A percentile compares a stretch with the other conserved stretches of the same genome.
Evolutionary conservation across 805 yeast genomes (phyloP).

Genomic region (Lachancea lanzarotensis): DNA sequence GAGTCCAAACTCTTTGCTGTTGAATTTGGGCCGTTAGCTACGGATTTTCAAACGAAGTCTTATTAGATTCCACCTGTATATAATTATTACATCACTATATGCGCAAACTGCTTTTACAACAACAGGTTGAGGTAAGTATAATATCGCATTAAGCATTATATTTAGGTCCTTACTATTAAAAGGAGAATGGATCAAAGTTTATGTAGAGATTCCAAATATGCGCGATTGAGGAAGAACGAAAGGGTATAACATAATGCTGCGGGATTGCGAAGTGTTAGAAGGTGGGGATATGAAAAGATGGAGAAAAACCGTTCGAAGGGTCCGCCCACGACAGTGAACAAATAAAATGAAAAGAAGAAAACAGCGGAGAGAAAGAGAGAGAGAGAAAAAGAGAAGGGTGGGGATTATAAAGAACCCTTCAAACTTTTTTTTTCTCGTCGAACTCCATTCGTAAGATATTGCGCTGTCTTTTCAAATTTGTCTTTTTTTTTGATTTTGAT

Average conservation of each 20-base stretch:
- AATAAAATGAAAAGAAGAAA: too few relatives aligned
- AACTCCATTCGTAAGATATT: too few relatives aligned
- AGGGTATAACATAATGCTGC: constrained; percentile 3
- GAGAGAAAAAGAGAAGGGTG: too few relatives aligned
- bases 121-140: not conserved
- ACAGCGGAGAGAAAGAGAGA: too few relatives aligned
- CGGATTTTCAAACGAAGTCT: not conserved
- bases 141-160: constrained; percentile 1
- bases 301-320: not conserved
- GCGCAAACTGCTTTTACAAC: too few relatives aligned
- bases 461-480: too few relatives aligned
- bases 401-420: too few relatives aligned
- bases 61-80: not conserved
- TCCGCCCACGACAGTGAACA: too few relatives aligned
- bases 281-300: not conserved
- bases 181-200: not conserved
- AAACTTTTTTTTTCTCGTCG: too few relatives aligned
- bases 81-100: not conserved
- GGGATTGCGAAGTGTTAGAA: not conserved
- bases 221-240: not conserved
- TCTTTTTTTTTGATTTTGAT: not conserved
- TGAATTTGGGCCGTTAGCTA: constrained; percentile 59
- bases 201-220: not conserved
- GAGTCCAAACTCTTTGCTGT: constrained; percentile 48
- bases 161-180: not conserved